phyloP scores from a whole-genome alignment of 441 rosid species.

The Viola pubescens region DNA sequence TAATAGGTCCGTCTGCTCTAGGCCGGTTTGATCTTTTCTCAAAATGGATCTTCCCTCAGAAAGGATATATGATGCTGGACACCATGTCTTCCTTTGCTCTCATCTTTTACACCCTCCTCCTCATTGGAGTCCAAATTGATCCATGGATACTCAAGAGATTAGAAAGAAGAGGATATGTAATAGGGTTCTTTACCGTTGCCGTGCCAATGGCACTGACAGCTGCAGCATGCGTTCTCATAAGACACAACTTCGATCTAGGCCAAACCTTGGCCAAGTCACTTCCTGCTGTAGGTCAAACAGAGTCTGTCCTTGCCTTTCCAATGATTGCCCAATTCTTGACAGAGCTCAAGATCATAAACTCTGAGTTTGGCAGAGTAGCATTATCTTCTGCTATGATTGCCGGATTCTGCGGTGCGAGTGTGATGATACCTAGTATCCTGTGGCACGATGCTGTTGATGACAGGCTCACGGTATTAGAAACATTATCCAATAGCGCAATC shows the following conservation, averaged over 20 bases:
- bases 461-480: too few species aligned
- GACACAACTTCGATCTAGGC: too few species aligned
- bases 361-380: constrained; percentile 20
- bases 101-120: constrained; percentile 26
- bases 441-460: too few species aligned
- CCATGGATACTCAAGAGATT: not conserved
- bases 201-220: constrained; percentile 17
- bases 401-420: not conserved
- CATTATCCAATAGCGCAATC: too few species aligned
- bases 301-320: constrained; percentile 15
- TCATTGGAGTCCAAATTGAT: constrained; percentile 22
- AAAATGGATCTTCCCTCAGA: too few species aligned
- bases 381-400: constrained; percentile 12
- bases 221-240: not conserved
- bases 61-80: too few species aligned
- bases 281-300: constrained; percentile 11
- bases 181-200: constrained; percentile 15
- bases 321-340: constrained; percentile 14
- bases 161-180: too few species aligned
- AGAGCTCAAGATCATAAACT: constrained; percentile 16
- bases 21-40: too few species aligned
- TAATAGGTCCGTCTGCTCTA: too few species aligned
- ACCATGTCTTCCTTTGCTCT: constrained; percentile 14
- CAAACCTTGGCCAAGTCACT: not conserved
- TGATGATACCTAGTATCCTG: not conserved